A percentile compares a stretch with the other conserved stretches of the same genome.
Evolutionary conservation across 139 green algal genomes (phyloP).

Genomic region (Auxenochlorella pyrenoidosa): DNA sequence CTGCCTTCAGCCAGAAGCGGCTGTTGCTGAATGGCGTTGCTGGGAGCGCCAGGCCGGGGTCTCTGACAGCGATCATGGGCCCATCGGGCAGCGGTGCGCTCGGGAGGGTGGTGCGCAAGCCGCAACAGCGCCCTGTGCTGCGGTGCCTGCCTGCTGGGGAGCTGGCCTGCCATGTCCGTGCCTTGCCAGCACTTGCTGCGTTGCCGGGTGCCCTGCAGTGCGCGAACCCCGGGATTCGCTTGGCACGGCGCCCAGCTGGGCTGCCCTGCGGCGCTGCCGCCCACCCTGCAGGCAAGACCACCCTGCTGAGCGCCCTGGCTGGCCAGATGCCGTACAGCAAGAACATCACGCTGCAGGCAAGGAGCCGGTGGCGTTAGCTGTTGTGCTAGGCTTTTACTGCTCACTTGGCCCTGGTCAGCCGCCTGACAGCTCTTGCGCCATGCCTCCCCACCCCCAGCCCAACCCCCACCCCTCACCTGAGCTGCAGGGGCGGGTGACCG

Average conservation of each 20-base stretch:
- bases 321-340: constrained; percentile 68
- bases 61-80: constrained; percentile 63
- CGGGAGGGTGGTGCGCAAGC: background rate
- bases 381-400: too few species aligned
- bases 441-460: background rate
- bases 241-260: too few species aligned
- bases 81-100: constrained; percentile 40
- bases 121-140: too few species aligned
- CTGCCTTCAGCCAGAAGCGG: constrained; percentile 25
- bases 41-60: constrained; percentile 21
- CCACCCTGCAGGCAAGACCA: constrained; percentile 76
- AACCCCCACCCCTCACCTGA: background rate
- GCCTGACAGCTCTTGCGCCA: background rate
- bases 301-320: constrained; percentile 79
- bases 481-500: constrained; percentile 34
- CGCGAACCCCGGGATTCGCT: background rate
- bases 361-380: too few species aligned
- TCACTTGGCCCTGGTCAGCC: background rate
- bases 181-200: background rate
- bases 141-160: background rate
- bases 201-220: background rate
- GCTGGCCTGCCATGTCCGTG: too few species aligned
- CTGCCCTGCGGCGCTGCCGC: too few species aligned
- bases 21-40: constrained; percentile 35
- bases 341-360: constrained; percentile 49